Conservation (phyloP, 2,329 filamentous ascomycete species). For the Fusarium fracticaudum region DNA sequence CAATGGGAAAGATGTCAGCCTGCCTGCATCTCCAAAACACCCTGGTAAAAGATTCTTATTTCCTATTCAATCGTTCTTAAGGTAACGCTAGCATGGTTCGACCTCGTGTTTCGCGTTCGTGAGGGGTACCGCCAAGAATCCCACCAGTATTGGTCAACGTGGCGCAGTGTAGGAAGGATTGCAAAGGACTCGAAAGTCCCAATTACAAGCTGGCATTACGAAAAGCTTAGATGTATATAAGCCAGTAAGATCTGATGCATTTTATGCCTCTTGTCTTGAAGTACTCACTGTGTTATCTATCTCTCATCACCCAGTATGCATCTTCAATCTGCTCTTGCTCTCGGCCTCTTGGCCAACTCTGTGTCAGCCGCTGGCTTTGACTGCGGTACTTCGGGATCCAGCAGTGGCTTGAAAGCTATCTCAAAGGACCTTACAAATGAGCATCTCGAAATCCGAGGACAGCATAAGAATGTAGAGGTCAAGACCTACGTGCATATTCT, state of each 20-base stretch:
- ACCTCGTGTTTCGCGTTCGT: background rate
- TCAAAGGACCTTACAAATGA: background rate
- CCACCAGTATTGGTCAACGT: background rate
- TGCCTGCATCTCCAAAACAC: no score
- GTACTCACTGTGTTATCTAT: fast-evolving
- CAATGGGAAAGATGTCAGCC: background rate
- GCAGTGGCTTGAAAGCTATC: background rate
- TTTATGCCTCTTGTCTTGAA: fast-evolving
- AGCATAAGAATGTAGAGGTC: background rate
- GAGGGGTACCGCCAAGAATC: background rate
- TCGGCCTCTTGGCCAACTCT: background rate
- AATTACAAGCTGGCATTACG: background rate
- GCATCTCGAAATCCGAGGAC: background rate
- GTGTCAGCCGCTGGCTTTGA: background rate
- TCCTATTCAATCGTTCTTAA: background rate
- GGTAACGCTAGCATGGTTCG: background rate
- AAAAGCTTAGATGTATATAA: no score
- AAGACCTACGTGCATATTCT: slow-evolving; percentile 21
- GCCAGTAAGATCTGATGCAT: no score
- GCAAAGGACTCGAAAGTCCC: fast-evolving
- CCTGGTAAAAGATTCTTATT: no score
- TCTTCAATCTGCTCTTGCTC: background rate
- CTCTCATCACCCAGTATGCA: background rate
- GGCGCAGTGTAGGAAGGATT: background rate
- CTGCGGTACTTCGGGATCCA: slow-evolving; percentile 10